phyloP scores from a whole-genome alignment of 148 eudicot species.

The Cornus suecica region DNA sequence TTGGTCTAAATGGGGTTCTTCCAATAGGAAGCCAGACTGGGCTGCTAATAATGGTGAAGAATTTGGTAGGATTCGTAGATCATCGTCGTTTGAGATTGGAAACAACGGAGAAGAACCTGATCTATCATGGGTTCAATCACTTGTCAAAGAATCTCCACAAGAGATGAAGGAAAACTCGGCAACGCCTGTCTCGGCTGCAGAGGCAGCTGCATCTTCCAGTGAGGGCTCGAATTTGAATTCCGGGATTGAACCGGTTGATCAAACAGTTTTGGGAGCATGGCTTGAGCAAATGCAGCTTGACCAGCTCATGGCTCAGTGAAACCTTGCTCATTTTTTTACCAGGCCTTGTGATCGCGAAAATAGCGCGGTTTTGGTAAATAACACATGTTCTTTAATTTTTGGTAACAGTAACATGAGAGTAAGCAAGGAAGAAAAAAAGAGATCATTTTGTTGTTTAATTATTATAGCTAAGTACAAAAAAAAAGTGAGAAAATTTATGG shows the following conservation, averaged over 20 bases:
- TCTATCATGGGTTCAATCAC: constrained; percentile 79
- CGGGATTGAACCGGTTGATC: constrained; percentile 29
- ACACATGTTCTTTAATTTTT: background rate
- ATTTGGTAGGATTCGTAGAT: constrained; percentile 43
- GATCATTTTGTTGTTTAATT: constrained; percentile 7
- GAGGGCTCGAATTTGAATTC: constrained; percentile 23
- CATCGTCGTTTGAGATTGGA: constrained; percentile 51
- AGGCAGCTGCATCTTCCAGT: constrained; percentile 14
- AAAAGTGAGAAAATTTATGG: constrained; percentile 16
- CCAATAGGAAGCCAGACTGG: constrained; percentile 57
- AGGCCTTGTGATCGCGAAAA: background rate
- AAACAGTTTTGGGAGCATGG: constrained; percentile 34
- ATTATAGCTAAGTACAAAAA: constrained; percentile 15
- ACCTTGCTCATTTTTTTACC: background rate
- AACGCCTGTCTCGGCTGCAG: constrained; percentile 12
- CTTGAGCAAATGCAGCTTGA: constrained; percentile 40
- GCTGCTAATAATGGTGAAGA: constrained; percentile 32
- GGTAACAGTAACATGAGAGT: constrained; percentile 11
- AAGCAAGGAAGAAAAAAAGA: background rate
- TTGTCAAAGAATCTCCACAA: constrained; percentile 62
- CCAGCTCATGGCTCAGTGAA: constrained; percentile 31
- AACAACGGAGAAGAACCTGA: constrained; percentile 69
- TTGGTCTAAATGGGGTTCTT: constrained; percentile 47
- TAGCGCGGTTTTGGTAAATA: background rate
- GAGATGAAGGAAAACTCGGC: constrained; percentile 38